A percentile compares a stretch with the other conserved stretches of the same genome.
phyloP scores from a whole-genome alignment of 2,329 filamentous ascomycete genomes.

The Xylaria sp. region DNA sequence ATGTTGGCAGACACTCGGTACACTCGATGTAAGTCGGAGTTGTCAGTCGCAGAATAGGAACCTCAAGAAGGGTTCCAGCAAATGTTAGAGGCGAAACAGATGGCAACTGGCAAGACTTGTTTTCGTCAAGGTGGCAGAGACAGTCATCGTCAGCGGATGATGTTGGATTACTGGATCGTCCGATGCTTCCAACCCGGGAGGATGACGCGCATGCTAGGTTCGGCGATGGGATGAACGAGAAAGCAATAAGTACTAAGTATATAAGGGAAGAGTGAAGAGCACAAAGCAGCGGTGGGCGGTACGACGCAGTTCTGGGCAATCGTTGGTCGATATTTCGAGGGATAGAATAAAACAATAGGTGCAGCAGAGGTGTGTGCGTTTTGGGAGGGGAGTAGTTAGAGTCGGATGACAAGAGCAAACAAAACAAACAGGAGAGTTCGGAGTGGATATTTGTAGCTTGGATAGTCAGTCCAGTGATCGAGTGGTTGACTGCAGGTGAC shows the following conservation, averaged over 20 bases:
- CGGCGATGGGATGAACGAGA: conserved; percentile 2
- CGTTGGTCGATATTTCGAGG: neutral
- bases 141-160: conserved; percentile 46
- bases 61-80: conserved; percentile 48
- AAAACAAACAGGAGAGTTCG: neutral
- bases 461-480: neutral
- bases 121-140: conserved; percentile 43
- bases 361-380: neutral
- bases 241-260: conserved; percentile 1
- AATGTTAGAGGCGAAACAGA: conserved; percentile 49
- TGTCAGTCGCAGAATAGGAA: conserved; percentile 43
- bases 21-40: conserved; percentile 20
- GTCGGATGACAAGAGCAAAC: conserved; percentile 5
- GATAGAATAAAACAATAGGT: neutral
- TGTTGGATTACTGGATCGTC: conserved; percentile 27
- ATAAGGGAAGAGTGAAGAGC: neutral
- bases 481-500: conserved; percentile 16
- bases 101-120: conserved; percentile 44
- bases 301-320: neutral
- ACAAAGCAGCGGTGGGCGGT: neutral
- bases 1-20: conserved; percentile 19
- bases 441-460: conserved; percentile 19
- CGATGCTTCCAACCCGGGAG: conserved; percentile 18
- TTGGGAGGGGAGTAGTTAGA: neutral
- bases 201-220: conserved; percentile 30